Evolutionary conservation across 441 rosid species (phyloP).

Genomic region (Manihot esculenta): DNA sequence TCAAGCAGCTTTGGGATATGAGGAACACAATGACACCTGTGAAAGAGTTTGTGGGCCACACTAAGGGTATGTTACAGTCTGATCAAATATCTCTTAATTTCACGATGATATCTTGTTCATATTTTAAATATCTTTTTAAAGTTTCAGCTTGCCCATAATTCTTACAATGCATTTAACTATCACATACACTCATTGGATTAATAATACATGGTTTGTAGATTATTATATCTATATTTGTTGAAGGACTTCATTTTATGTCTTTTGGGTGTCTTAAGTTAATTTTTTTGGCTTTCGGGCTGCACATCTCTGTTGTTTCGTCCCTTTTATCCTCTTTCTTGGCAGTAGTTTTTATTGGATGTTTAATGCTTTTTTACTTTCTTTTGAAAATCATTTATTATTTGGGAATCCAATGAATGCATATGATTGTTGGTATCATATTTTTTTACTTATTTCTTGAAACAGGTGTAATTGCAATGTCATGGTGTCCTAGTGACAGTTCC

Average conservation of each 20-base stretch:
- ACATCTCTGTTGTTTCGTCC: background rate
- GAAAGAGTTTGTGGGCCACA: conserved; percentile 84
- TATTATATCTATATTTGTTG: background rate
- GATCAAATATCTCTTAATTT: conserved; percentile 3
- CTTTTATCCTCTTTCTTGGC: background rate
- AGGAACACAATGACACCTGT: conserved; percentile 86
- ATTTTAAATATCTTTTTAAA: background rate
- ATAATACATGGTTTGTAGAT: background rate
- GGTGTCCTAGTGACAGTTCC: conserved; percentile 95
- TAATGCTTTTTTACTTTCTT: background rate
- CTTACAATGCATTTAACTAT: background rate
- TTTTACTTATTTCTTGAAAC: conserved; percentile 24
- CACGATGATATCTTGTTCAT: background rate
- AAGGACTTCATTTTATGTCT: background rate
- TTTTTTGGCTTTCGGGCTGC: too few relatives aligned
- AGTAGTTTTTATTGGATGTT: background rate
- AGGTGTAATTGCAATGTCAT: conserved; percentile 99
- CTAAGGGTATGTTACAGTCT: conserved; percentile 58
- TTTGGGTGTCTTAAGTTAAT: background rate
- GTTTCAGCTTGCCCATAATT: background rate
- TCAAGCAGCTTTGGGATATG: conserved; percentile 97
- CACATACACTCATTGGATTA: background rate
- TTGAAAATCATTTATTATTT: background rate
- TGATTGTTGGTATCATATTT: conserved; percentile 20
- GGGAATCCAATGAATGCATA: conserved; percentile 14